These are phyloP conservation scores for Microbotryum violaceum DNA, from an alignment of 1,284 basidiomycete species.

Conservation along the genomic window DNA sequence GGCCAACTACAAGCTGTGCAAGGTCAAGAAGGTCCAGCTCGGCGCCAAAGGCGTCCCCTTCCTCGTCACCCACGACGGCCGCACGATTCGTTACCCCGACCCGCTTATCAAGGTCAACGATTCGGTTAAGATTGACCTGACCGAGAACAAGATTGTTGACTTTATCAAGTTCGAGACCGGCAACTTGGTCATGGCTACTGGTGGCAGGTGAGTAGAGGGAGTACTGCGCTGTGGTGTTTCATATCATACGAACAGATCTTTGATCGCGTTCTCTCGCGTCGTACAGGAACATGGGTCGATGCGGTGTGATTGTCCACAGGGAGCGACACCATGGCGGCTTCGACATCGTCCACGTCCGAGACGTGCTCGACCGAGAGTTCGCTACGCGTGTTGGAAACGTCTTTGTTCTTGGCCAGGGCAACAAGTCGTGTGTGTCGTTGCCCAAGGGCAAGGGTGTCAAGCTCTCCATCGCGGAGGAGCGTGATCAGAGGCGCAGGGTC, in stretches of 20 bases:
- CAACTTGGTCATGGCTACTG: conserved; percentile 95
- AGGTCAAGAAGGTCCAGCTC: conserved; percentile 86
- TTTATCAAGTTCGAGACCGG: conserved; percentile 95
- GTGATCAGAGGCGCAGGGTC: conserved; percentile 34
- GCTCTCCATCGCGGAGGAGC: conserved; percentile 51
- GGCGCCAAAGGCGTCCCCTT: conserved; percentile 92
- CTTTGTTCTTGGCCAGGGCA: conserved; percentile 92
- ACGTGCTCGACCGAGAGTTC: conserved; percentile 88
- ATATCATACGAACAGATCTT: no score
- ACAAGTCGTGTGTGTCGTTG: conserved; percentile 93
- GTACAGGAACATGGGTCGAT: conserved; percentile 89
- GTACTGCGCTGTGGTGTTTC: no score
- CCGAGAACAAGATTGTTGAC: conserved; percentile 87
- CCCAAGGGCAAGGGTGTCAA: conserved; percentile 98
- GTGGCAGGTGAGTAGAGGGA: conserved; percentile 52
- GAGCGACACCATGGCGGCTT: conserved; percentile 98
- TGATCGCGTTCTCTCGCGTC: no score
- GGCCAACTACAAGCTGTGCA: conserved; percentile 95
- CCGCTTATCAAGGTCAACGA: conserved; percentile 94
- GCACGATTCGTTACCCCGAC: conserved; percentile 99
- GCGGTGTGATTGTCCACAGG: conserved; percentile 87
- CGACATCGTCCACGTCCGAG: conserved; percentile 96
- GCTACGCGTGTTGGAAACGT: conserved; percentile 96
- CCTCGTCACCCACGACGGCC: conserved; percentile 97
- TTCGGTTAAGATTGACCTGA: conserved; percentile 94